Percentiles rank a stretch among this genome's conserved stretches.
Conservation (phyloP, 73 alveolate genomes). For the Uronychia binucleata region DNA sequence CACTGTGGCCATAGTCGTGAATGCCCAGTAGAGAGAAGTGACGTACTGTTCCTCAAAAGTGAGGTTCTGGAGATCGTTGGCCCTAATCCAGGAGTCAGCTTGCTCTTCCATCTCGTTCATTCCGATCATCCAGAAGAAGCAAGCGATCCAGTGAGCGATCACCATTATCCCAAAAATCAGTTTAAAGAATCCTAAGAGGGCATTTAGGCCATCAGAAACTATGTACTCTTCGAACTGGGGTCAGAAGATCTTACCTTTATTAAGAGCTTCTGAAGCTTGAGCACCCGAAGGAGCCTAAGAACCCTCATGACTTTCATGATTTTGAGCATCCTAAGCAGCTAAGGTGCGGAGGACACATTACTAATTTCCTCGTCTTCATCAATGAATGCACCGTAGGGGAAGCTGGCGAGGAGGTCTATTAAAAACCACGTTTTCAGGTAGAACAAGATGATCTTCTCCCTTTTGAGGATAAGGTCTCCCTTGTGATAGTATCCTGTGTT, state of each 20-base stretch:
- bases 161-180: slow-evolving; percentile 71
- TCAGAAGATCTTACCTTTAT: slow-evolving; percentile 22
- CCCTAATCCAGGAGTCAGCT: slow-evolving; percentile 71
- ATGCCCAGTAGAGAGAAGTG: slow-evolving; percentile 71
- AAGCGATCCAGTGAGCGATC: slow-evolving; percentile 92
- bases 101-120: slow-evolving; percentile 39
- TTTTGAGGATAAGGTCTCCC: slow-evolving; percentile 63
- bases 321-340: slow-evolving; percentile 67
- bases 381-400: slow-evolving; percentile 53
- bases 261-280: slow-evolving; percentile 62
- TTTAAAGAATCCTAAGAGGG: slow-evolving; percentile 61
- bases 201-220: slow-evolving; percentile 62
- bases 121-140: slow-evolving; percentile 79
- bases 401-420: slow-evolving; percentile 58
- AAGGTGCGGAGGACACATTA: slow-evolving; percentile 27
- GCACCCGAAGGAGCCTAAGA: slow-evolving; percentile 62
- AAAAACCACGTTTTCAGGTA: slow-evolving; percentile 66
- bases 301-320: slow-evolving; percentile 65
- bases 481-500: slow-evolving; percentile 65
- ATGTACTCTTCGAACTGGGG: slow-evolving; percentile 68
- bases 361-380: neutral
- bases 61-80: slow-evolving; percentile 54
- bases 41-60: slow-evolving; percentile 50
- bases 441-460: slow-evolving; percentile 35
- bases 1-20: slow-evolving; percentile 86